These are phyloP conservation scores for Excoecaria agallocha DNA, from an alignment of 345 rosid species.

Conservation along the genomic window DNA sequence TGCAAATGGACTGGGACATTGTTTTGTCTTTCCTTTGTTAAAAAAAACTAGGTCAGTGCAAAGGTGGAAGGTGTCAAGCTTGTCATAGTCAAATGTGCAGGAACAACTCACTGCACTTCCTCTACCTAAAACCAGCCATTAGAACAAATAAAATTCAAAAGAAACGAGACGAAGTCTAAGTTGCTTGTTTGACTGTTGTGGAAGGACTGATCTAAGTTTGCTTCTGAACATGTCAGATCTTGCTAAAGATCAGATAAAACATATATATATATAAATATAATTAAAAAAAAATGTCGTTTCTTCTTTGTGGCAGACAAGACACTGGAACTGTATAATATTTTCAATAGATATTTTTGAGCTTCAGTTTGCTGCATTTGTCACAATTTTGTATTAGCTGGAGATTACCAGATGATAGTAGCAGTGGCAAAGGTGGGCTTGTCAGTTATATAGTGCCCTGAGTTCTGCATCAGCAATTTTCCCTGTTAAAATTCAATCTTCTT, in stretches of 20 bases:
- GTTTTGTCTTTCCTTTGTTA: not conserved
- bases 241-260: not conserved
- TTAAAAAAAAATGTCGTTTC: not conserved
- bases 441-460: not conserved
- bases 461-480: not conserved
- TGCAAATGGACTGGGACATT: not conserved
- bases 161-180: not conserved
- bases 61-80: not conserved
- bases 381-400: not conserved
- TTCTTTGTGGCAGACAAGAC: not conserved
- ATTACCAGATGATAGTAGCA: not conserved
- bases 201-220: not conserved
- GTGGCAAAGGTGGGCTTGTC: not conserved
- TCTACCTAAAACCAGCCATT: not conserved
- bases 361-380: not conserved
- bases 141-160: not conserved
- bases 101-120: not conserved
- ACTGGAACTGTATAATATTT: not conserved
- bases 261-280: too few relatives aligned
- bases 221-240: not conserved
- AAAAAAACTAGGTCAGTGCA: not conserved
- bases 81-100: not conserved
- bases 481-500: not conserved
- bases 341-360: not conserved
- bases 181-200: not conserved